phyloP scores from a whole-genome alignment of 2,329 filamentous ascomycete genomes.

The Sclerotiophoma versabilis region DNA sequence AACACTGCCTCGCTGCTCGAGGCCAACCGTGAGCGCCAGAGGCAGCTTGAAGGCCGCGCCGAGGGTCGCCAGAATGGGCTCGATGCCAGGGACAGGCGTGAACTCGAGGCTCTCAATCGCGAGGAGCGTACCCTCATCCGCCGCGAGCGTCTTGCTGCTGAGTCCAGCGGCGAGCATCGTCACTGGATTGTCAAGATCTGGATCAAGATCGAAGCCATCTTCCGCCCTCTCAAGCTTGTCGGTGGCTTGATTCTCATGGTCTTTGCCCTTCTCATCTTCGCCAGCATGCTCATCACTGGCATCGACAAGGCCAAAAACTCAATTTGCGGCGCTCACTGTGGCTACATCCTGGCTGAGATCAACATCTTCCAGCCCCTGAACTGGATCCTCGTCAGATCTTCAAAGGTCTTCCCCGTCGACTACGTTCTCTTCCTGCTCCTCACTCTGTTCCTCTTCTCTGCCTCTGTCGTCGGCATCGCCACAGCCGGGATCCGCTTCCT shows the following conservation, averaged over 20 bases:
- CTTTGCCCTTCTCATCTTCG: constrained; percentile 78
- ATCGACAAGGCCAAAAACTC: constrained; percentile 98
- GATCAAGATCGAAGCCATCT: constrained; percentile 80
- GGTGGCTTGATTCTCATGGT: constrained; percentile 80
- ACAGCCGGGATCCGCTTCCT: constrained; percentile 92
- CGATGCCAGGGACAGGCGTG: constrained; percentile 83
- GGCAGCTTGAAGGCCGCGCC: constrained; percentile 87
- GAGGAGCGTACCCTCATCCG: constrained; percentile 93
- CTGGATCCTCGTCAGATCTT: constrained; percentile 81
- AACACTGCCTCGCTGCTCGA: constrained; percentile 82
- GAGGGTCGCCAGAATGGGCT: constrained; percentile 76
- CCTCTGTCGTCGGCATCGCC: constrained; percentile 85
- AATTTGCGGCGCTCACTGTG: constrained; percentile 86
- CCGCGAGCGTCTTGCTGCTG: constrained; percentile 84
- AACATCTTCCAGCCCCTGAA: constrained; percentile 97
- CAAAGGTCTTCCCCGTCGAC: constrained; percentile 87
- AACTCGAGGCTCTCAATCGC: constrained; percentile 83
- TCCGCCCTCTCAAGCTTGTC: constrained; percentile 87
- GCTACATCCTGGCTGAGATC: constrained; percentile 86
- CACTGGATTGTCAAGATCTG: constrained; percentile 76
- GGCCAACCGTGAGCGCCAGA: constrained; percentile 87
- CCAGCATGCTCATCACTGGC: constrained; percentile 92
- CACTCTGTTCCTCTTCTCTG: constrained; percentile 85
- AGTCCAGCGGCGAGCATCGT: constrained; percentile 78
- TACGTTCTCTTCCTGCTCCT: constrained; percentile 88